A percentile compares a stretch with the other conserved stretches of the same genome.
Evolutionary conservation across 1,284 basidiomycete genomes (phyloP).

Genomic region (Vanrija pseudolonga): DNA sequence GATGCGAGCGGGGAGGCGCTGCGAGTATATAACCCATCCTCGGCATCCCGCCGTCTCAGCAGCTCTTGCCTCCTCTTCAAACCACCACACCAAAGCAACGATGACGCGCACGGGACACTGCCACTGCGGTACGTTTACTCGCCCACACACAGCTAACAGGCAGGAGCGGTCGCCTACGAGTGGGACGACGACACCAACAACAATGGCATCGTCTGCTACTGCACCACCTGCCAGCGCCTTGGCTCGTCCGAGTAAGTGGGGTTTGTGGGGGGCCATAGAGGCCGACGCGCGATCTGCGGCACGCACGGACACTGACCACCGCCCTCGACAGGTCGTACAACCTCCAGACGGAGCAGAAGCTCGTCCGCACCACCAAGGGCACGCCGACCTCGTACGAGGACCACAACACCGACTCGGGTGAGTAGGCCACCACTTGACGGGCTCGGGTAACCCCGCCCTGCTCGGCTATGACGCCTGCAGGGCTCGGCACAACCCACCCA

Average conservation of each 20-base stretch:
- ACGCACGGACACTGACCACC: neutral
- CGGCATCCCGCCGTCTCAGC: too few species aligned
- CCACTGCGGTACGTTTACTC: slow-evolving; percentile 4
- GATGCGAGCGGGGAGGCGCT: too few species aligned
- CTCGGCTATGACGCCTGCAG: too few species aligned
- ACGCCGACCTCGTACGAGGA: slow-evolving; percentile 9
- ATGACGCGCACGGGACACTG: slow-evolving; percentile 8
- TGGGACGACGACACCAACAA: slow-evolving; percentile 13
- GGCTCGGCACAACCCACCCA: too few species aligned
- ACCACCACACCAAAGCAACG: neutral
- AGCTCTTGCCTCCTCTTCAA: too few species aligned
- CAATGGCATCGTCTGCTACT: slow-evolving; percentile 14
- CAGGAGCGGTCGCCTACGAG: slow-evolving; percentile 7
- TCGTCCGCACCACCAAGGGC: slow-evolving; percentile 16
- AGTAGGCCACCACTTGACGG: neutral
- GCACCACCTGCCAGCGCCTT: slow-evolving; percentile 11
- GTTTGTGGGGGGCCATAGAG: too few species aligned
- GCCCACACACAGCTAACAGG: neutral
- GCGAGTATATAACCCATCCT: too few species aligned
- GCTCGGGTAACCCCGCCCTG: too few species aligned
- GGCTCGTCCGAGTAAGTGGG: slow-evolving; percentile 6
- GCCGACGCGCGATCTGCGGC: neutral
- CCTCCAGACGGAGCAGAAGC: slow-evolving; percentile 6
- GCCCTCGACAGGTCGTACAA: slow-evolving; percentile 8
- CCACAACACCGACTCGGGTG: slow-evolving; percentile 9